Conservation (phyloP, 176 grass and related monocot species). For the Coix lacrymajobi region DNA sequence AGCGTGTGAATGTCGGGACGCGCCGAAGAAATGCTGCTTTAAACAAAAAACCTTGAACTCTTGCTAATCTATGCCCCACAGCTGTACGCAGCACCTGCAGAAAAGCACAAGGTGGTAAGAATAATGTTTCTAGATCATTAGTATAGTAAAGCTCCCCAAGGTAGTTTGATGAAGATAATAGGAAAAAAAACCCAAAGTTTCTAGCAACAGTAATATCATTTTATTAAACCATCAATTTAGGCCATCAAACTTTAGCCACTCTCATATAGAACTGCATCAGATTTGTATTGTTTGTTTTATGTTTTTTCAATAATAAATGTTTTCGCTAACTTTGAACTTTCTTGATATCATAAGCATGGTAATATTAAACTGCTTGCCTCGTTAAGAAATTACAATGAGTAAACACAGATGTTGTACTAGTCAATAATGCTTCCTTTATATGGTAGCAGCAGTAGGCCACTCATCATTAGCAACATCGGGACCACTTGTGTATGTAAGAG, state of each 20-base stretch:
- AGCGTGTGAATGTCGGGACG: slow-evolving; percentile 63
- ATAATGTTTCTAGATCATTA: slow-evolving; percentile 18
- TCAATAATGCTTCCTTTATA: not conserved
- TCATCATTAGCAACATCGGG: not conserved
- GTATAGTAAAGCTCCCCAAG: not conserved
- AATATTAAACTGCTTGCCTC: not conserved
- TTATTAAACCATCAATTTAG: slow-evolving; percentile 1
- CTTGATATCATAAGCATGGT: not conserved
- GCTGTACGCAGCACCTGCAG: slow-evolving; percentile 88
- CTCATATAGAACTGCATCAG: not conserved
- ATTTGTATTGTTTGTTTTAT: not conserved
- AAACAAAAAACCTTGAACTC: slow-evolving; percentile 95
- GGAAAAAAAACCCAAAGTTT: not conserved
- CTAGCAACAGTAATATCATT: not conserved
- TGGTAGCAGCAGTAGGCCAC: slow-evolving; percentile 2
- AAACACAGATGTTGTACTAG: not conserved
- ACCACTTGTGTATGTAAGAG: not conserved
- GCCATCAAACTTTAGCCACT: not conserved
- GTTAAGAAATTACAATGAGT: not conserved
- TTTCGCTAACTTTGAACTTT: not conserved
- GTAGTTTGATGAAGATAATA: not conserved
- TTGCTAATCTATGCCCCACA: slow-evolving; percentile 86
- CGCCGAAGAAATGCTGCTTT: slow-evolving; percentile 93
- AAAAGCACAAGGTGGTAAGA: not conserved
- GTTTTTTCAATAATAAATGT: not conserved